Base-by-base conservation (phyloP, 129 eudicot genomes). In the Flaveria ramosissima region DNA sequence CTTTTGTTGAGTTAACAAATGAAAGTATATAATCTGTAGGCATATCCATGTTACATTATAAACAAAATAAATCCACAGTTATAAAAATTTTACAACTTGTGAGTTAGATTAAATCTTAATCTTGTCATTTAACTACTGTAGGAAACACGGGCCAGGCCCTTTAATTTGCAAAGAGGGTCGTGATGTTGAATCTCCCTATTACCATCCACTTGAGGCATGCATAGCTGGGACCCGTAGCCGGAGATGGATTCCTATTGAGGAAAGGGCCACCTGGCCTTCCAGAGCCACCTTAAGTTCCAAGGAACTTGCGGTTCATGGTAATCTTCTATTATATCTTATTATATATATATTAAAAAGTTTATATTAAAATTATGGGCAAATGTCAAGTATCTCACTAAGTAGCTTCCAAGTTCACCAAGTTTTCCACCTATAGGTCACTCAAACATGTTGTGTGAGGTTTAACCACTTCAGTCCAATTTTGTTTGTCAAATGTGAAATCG, bases 171-270 rank as follows among this genome's bases (percentile, higher is more conserved):
- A 89, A 69, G 92, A 89, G 81, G 84, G 90, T 9, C 92, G 74
- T 65, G 99, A 95, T 77, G 83, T 88, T 50, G 99, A 95, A 84
- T 74, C 96, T 52, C 96, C 99, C 6, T 92, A 95, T 72, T 92
- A 95, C 78, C 87, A 81, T 75, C 96, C 91, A 9, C 99, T 95
- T 24, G 94, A 89, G 71, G 65, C 88, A 13, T 95, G 99, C 88
- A 85, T 95, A 39, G 99, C 87, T 43, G 99, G 99, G 60, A 92
- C 97, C 62, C 99, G 82, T 26, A 95, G 91, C 86, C 95, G 88
- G 60, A 79, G 94, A 82, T 95, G 99, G 99, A 70, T 86, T 80
- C 87, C 99, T 39, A 88, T 95, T 46, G 88, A 88, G 76, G 92
- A 89, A 69, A 91, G 89, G 81, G 60, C 89, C 26, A 84, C 80